phyloP scores from a whole-genome alignment of 2,329 filamentous ascomycete genomes.

The Lachnum nothofagi region DNA sequence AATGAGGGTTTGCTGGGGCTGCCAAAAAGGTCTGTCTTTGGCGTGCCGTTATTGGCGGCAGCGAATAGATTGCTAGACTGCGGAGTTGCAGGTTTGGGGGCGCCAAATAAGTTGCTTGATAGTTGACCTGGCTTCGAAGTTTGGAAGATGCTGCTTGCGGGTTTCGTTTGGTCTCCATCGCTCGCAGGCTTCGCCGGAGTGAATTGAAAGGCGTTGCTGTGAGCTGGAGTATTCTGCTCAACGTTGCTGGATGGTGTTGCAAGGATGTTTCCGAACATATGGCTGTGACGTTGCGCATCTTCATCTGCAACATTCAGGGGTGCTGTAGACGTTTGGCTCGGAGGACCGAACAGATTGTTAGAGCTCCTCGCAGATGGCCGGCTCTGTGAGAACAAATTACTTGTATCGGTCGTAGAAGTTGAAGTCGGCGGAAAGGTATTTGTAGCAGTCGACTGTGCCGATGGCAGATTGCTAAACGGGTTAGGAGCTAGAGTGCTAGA shows the following conservation, averaged over 20 bases:
- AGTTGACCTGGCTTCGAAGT: background rate
- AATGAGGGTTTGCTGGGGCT: constrained; percentile 8
- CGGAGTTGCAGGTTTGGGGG: constrained; percentile 2
- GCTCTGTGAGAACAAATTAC: too few species aligned
- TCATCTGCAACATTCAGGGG: too few species aligned
- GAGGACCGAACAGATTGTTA: too few species aligned
- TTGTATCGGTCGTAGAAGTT: too few species aligned
- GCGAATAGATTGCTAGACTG: constrained; percentile 12
- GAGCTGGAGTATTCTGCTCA: too few species aligned
- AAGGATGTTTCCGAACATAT: background rate
- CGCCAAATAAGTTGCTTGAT: constrained; percentile 12
- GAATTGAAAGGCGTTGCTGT: background rate
- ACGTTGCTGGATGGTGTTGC: too few species aligned
- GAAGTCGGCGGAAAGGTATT: too few species aligned
- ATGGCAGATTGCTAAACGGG: too few species aligned
- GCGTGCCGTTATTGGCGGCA: background rate
- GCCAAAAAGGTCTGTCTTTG: constrained; percentile 8
- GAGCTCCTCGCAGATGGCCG: too few species aligned
- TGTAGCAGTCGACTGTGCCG: too few species aligned
- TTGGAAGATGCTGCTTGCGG: background rate
- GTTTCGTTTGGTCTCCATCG: background rate
- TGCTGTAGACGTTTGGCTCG: too few species aligned
- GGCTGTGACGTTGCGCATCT: too few species aligned
- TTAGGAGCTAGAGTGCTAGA: background rate
- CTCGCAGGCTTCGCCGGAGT: background rate